phyloP scores from a whole-genome alignment of 2,329 filamentous ascomycete genomes.

The Penicillium concentricum region DNA sequence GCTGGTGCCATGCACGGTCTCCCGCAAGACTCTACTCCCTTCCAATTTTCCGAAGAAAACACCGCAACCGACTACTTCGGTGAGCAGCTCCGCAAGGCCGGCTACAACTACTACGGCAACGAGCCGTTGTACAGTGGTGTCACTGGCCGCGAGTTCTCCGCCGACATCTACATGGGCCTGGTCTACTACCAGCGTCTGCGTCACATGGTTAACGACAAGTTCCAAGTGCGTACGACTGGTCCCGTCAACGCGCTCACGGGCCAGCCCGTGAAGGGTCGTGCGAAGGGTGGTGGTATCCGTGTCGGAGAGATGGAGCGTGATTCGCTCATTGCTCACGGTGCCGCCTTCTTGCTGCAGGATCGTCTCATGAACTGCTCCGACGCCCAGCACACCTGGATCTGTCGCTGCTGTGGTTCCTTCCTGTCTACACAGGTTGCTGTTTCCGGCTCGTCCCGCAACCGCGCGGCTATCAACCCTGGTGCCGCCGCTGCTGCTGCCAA shows the following conservation, averaged over 20 bases:
- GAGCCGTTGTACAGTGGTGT: slow-evolving; percentile 98
- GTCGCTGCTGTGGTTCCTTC: slow-evolving; percentile 85
- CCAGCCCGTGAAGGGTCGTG: slow-evolving; percentile 94
- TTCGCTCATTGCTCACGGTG: slow-evolving; percentile 89
- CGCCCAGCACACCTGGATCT: slow-evolving; percentile 86
- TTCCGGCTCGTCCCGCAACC: slow-evolving; percentile 28
- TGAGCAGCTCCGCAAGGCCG: slow-evolving; percentile 89
- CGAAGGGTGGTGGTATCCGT: slow-evolving; percentile 96
- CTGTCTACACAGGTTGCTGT: slow-evolving; percentile 69
- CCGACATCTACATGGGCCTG: slow-evolving; percentile 93
- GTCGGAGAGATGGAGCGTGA: slow-evolving; percentile 99
- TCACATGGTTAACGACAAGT: slow-evolving; percentile 99
- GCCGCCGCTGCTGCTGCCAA: slow-evolving; percentile 32
- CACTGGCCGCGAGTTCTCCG: slow-evolving; percentile 88
- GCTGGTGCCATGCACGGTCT: slow-evolving; percentile 89
- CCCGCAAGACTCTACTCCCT: slow-evolving; percentile 94
- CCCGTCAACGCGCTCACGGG: slow-evolving; percentile 87
- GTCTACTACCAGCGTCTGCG: slow-evolving; percentile 97
- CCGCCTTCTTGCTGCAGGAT: slow-evolving; percentile 91
- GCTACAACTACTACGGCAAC: slow-evolving; percentile 97
- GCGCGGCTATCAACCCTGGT: slow-evolving; percentile 30
- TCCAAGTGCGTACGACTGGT: slow-evolving; percentile 93
- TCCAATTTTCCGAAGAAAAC: slow-evolving; percentile 88
- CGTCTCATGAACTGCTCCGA: slow-evolving; percentile 96
- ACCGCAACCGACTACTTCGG: slow-evolving; percentile 94